Evolutionary conservation across 208 protist genomes (phyloP), one percentile per base, ranked within the genome.

Genomic region (Acanthamoeba lenticulata): DNA sequence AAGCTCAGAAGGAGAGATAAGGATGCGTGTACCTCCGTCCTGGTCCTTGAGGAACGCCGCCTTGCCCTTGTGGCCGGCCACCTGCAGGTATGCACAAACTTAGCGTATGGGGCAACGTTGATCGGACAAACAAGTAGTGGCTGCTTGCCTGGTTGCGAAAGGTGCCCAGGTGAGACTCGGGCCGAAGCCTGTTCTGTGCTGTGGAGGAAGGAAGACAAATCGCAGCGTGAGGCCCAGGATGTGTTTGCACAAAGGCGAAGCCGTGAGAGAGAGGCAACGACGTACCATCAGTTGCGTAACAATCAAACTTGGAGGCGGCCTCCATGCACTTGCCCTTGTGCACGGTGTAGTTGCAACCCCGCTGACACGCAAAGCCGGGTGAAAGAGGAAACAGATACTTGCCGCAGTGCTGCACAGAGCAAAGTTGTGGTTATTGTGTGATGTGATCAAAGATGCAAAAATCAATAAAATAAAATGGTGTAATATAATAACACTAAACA

Each of bases 291-390:
- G 69, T 34, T 11, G 69, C 3, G 69, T 81, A 81, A 34, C 69
- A 81, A 21, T 81, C 69, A n/a, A 81, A 81, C 69, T 40, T 81
- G 36, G 69, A 81, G 27, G 69, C 69, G 21, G 69, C 69, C 38
- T 81, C 69, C 69, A 81, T 40, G 69, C 69, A 81, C 69, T 81
- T 81, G 69, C 69, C 69, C 34, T 81, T 81, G 40, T 81, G 69
- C 13, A 81, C 69, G 17, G 69, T 81, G 40, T 81, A 81, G 40
- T 81, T 81, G 69, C 69, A 81, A 7, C 69, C 69, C 15, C 29
- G 69, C 69, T 81, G 32, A 34, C 69, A 81, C 2, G 69, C 40
- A 81, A 81, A 81, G 69, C 69, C 69, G 15, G 69, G 27, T 6
- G 69, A 81, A 17, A 81, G 40, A 6, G 69, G 69, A 34, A 81